Base-by-base conservation (phyloP, 1,284 basidiomycete species). In the Clitocybe nebularis region DNA sequence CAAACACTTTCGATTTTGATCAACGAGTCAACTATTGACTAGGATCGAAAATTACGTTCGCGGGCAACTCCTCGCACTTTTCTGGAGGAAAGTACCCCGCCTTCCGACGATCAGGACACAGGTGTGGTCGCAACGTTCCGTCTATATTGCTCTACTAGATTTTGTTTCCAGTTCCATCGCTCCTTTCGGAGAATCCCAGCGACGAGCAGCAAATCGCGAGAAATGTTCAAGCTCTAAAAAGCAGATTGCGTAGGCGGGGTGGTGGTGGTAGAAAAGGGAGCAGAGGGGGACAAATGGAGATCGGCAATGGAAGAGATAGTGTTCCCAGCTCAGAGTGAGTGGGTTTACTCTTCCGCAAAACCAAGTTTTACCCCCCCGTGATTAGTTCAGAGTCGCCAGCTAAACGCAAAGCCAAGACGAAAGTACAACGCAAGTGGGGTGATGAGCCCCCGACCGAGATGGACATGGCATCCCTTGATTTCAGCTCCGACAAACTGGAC, bases 381-480 rank as follows among this genome's bases (percentile, higher is more conserved):
- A n/a, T 23, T 30, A 84, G 86, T 58, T 78, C 80, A 47, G 85
- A 88, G 57, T 71, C 74, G 21, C 58, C 69, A 32, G 53, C 61
- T 16, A 83, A 81, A 53, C 79, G 71, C 52, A 82, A 83, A 61
- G 64, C 63, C 28, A 83, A 75, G 51, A 61, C 79, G 4, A 98
- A 98, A 66, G 62, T 75, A 14, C 89, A 89, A 64, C 83, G 95
- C 32, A 96, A 92, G 66, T 99, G 95, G 95, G 92, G 85, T 13
- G 82, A 93, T 48, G 76, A 83, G 49, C 77, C 77, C 1, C 82
- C 84, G 5, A 84, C 79, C 2, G 86, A 91, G 49, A 72, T 76
- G 14, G 93, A 96, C 51, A 94, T 96, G 83, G 88, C 84, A 0
- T 81, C 84, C 25, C 75, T 98, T 34, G 93, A 99, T 62, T 98